Evolutionary conservation across 2,329 filamentous ascomycete genomes (phyloP).

Genomic region (Chrysoporthe cubensis): DNA sequence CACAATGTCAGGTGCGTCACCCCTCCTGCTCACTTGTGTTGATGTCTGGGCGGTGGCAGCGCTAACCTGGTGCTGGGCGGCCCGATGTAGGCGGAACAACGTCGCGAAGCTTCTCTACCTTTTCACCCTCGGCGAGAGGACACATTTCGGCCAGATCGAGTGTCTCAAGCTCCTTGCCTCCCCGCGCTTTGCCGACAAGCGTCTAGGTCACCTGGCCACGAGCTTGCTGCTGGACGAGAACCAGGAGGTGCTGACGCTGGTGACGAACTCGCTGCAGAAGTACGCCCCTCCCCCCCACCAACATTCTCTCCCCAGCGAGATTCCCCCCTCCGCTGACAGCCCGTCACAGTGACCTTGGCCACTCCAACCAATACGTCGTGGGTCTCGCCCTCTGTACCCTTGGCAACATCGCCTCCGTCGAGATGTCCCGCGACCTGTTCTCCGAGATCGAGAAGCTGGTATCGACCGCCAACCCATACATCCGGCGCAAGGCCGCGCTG

Average conservation of each 20-base stretch:
- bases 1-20: slow-evolving; percentile 78
- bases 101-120: slow-evolving; percentile 98
- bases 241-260: slow-evolving; percentile 94
- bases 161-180: slow-evolving; percentile 97
- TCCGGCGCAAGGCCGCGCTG: slow-evolving; percentile 93
- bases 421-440: slow-evolving; percentile 98
- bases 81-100: slow-evolving; percentile 80
- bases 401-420: slow-evolving; percentile 95
- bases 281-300: slow-evolving; percentile 47
- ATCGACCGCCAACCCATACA: slow-evolving; percentile 96
- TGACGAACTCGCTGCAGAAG: slow-evolving; percentile 98
- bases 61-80: slow-evolving; percentile 30
- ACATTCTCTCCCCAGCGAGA: neutral
- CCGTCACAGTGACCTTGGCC: slow-evolving; percentile 78
- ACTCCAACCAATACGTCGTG: slow-evolving; percentile 98
- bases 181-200: slow-evolving; percentile 96
- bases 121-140: slow-evolving; percentile 95
- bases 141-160: slow-evolving; percentile 99
- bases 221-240: slow-evolving; percentile 97
- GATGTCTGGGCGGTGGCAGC: slow-evolving; percentile 4
- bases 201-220: slow-evolving; percentile 91
- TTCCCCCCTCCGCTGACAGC: slow-evolving; percentile 38
- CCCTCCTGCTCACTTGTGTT: neutral
- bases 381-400: slow-evolving; percentile 94
- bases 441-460: slow-evolving; percentile 92